Conservation (phyloP, 2,329 filamentous ascomycete species). For the Colletotrichum karsti region DNA sequence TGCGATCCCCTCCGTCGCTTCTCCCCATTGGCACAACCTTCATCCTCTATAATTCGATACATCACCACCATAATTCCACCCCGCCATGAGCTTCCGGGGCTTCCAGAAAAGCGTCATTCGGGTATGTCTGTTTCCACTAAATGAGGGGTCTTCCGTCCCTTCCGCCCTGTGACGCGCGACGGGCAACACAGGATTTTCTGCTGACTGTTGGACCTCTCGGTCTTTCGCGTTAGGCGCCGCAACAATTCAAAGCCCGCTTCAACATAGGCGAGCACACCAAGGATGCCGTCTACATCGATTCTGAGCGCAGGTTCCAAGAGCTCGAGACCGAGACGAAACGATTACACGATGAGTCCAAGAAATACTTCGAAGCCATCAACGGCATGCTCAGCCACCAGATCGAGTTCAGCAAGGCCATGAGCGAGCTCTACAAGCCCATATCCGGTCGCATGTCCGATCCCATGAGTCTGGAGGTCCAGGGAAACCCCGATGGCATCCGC, state of each 20-base stretch:
- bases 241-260: slow-evolving; percentile 90
- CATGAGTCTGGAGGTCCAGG: slow-evolving; percentile 80
- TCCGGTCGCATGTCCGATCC: slow-evolving; percentile 96
- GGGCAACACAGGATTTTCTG: slow-evolving; percentile 6
- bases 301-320: slow-evolving; percentile 92
- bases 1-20: background rate
- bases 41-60: slow-evolving; percentile 5
- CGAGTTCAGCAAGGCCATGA: slow-evolving; percentile 95
- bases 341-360: slow-evolving; percentile 95
- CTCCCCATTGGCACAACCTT: slow-evolving; percentile 13
- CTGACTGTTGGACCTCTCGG: slow-evolving; percentile 1
- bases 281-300: slow-evolving; percentile 93
- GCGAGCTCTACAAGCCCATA: slow-evolving; percentile 97
- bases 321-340: slow-evolving; percentile 96
- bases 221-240: slow-evolving; percentile 71
- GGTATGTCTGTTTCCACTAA: slow-evolving; percentile 57
- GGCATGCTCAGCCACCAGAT: slow-evolving; percentile 98
- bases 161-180: slow-evolving; percentile 1
- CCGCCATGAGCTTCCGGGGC: slow-evolving; percentile 93
- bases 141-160: slow-evolving; percentile 25
- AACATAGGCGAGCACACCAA: slow-evolving; percentile 97
- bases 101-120: slow-evolving; percentile 89
- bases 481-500: slow-evolving; percentile 90
- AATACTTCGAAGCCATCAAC: slow-evolving; percentile 98
- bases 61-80: slow-evolving; percentile 23